Percentiles rank a stretch among this genome's conserved stretches.
Evolutionary conservation across 2,329 filamentous ascomycete species (phyloP).

Genomic region (Epichloe typhina): DNA sequence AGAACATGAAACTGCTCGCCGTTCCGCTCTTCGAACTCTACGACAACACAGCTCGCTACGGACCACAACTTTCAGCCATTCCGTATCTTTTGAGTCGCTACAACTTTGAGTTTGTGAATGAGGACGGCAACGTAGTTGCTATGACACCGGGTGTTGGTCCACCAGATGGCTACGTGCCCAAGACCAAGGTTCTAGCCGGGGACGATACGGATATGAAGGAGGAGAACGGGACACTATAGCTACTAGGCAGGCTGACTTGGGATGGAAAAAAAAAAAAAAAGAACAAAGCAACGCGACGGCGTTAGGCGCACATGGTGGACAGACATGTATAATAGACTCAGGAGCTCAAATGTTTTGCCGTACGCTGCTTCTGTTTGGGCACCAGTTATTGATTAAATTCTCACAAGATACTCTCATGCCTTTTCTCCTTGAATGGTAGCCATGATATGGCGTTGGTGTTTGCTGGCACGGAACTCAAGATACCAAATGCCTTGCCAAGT

Average conservation of each 20-base stretch:
- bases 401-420: conserved; percentile 17
- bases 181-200: conserved; percentile 52
- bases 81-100: conserved; percentile 89
- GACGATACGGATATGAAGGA: conserved; percentile 49
- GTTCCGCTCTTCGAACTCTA: conserved; percentile 96
- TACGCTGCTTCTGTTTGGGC: neutral
- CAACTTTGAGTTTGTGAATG: conserved; percentile 96
- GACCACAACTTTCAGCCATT: conserved; percentile 90
- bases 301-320: conserved; percentile 20
- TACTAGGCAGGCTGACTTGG: conserved; percentile 10
- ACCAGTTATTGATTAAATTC: neutral
- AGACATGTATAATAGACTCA: conserved; percentile 6
- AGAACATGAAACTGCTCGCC: conserved; percentile 98
- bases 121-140: conserved; percentile 76
- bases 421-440: conserved; percentile 91
- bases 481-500: conserved; percentile 91
- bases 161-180: conserved; percentile 45
- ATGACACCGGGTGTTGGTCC: conserved; percentile 60
- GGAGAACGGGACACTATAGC: conserved; percentile 25
- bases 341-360: neutral
- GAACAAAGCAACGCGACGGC: conserved; percentile 15
- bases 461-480: conserved; percentile 69
- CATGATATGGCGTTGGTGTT: conserved; percentile 69
- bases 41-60: conserved; percentile 90
- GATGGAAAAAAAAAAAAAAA: conserved; percentile 12